A percentile compares a stretch with the other conserved stretches of the same genome.
phyloP scores from a whole-genome alignment of 345 rosid species.

The Lepidium sativum region DNA sequence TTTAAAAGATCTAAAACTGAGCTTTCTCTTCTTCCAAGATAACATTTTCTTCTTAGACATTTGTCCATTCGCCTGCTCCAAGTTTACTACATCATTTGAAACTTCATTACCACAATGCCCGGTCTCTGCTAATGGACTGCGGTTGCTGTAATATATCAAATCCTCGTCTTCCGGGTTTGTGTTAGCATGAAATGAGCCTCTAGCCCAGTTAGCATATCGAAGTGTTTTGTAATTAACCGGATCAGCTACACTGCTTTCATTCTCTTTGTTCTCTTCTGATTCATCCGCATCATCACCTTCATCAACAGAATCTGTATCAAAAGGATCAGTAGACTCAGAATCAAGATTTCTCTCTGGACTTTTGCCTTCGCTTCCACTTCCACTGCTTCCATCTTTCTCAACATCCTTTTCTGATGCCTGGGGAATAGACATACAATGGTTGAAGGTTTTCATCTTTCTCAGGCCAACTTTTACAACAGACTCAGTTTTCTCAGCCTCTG shows the following conservation, averaged over 20 bases:
- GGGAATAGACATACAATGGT: conserved; percentile 56
- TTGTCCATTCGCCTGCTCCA: conserved; percentile 43
- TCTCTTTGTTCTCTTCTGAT: conserved; percentile 66
- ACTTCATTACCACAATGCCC: conserved; percentile 41
- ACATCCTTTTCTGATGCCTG: conserved; percentile 42
- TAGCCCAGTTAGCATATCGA: conserved; percentile 65
- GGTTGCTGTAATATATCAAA: conserved; percentile 77
- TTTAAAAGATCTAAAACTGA: conserved; percentile 81
- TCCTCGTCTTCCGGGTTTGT: conserved; percentile 52
- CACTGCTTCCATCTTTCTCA: conserved; percentile 35
- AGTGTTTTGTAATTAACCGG: conserved; percentile 81
- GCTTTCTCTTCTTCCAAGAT: conserved; percentile 89
- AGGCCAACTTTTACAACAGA: conserved; percentile 88
- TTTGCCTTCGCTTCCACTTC: conserved; percentile 49
- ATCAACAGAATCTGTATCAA: conserved; percentile 75
- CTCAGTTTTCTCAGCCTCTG: conserved; percentile 66
- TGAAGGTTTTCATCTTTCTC: conserved; percentile 74
- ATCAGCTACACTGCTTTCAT: conserved; percentile 33
- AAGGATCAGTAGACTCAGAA: conserved; percentile 63
- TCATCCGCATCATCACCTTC: conserved; percentile 65
- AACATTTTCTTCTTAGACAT: conserved; percentile 58
- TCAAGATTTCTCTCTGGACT: conserved; percentile 67
- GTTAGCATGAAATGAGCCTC: conserved; percentile 57
- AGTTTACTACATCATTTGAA: conserved; percentile 25
- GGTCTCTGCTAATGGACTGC: conserved; percentile 47